phyloP scores from a whole-genome alignment of 2,329 filamentous ascomycete species.

The Fusarium pseudonygamai region DNA sequence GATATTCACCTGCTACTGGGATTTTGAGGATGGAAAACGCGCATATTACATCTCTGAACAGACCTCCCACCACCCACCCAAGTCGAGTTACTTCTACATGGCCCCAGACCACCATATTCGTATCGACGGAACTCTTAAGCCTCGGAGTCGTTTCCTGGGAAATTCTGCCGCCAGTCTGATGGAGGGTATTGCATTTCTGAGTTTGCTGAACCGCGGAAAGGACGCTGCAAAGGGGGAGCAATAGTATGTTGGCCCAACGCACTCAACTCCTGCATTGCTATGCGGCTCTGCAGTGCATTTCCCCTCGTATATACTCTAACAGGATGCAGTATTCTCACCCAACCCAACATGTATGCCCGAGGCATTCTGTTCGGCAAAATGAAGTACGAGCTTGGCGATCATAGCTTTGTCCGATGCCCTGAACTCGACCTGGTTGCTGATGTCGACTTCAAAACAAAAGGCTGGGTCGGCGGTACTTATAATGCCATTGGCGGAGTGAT shows the following conservation, averaged over 20 bases:
- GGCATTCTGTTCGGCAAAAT: constrained; percentile 98
- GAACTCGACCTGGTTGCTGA: constrained; percentile 88
- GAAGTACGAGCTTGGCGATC: constrained; percentile 98
- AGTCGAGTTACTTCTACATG: constrained; percentile 99
- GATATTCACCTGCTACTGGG: constrained; percentile 95
- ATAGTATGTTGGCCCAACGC: constrained; percentile 72
- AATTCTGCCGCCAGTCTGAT: constrained; percentile 98
- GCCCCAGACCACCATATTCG: constrained; percentile 92
- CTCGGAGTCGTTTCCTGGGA: constrained; percentile 91
- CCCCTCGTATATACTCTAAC: constrained; percentile 3
- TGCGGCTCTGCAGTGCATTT: background rate
- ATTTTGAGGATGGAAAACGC: constrained; percentile 82
- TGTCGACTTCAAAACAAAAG: constrained; percentile 98
- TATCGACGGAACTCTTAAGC: constrained; percentile 95
- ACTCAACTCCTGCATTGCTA: background rate
- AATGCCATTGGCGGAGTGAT: constrained; percentile 94
- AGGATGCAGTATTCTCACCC: constrained; percentile 78
- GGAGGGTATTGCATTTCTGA: constrained; percentile 93
- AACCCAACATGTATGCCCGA: constrained; percentile 98
- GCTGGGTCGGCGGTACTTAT: constrained; percentile 95
- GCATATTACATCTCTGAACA: constrained; percentile 98
- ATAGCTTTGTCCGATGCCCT: constrained; percentile 91
- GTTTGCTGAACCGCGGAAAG: constrained; percentile 79
- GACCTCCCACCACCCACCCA: constrained; percentile 97
- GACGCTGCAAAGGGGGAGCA: constrained; percentile 75